A percentile compares a stretch with the other conserved stretches of the same genome.
These are phyloP conservation scores for Houttuynia cordata DNA, from an alignment of 164 flowering plant genomes.

Conservation along the genomic window DNA sequence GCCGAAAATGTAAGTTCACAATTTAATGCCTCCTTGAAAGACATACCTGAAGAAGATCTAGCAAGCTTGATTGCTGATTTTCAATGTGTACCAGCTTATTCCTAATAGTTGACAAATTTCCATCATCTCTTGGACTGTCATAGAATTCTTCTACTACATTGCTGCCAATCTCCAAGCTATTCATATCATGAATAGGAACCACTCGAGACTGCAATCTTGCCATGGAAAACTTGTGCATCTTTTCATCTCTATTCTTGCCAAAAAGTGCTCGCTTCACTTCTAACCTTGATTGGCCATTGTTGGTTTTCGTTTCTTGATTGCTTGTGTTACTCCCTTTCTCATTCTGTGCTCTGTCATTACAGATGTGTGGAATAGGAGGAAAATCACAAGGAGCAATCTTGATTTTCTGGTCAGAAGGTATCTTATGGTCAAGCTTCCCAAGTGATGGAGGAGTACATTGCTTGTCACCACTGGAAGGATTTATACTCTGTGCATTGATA, in stretches of 20 bases:
- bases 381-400: constrained; percentile 34
- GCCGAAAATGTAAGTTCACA: no score
- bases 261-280: constrained; percentile 41
- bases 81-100: constrained; percentile 84
- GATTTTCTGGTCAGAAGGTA: constrained; percentile 35
- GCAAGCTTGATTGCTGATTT: constrained; percentile 65
- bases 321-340: constrained; percentile 7
- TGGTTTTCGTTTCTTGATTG: constrained; percentile 12
- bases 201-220: constrained; percentile 52
- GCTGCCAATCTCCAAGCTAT: constrained; percentile 17
- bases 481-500: constrained; percentile 25
- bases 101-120: constrained; percentile 59
- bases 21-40: background rate
- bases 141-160: constrained; percentile 21
- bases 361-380: constrained; percentile 6
- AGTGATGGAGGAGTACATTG: constrained; percentile 24
- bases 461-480: constrained; percentile 11
- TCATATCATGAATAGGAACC: constrained; percentile 40
- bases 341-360: constrained; percentile 15
- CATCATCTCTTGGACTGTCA: constrained; percentile 35
- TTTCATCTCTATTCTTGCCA: constrained; percentile 32
- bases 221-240: constrained; percentile 28
- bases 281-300: constrained; percentile 15
- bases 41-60: constrained; percentile 81
- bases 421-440: constrained; percentile 36